These are phyloP conservation scores for Prunus yedoensis DNA, from an alignment of 331 rosid genomes.

Conservation along the genomic window DNA sequence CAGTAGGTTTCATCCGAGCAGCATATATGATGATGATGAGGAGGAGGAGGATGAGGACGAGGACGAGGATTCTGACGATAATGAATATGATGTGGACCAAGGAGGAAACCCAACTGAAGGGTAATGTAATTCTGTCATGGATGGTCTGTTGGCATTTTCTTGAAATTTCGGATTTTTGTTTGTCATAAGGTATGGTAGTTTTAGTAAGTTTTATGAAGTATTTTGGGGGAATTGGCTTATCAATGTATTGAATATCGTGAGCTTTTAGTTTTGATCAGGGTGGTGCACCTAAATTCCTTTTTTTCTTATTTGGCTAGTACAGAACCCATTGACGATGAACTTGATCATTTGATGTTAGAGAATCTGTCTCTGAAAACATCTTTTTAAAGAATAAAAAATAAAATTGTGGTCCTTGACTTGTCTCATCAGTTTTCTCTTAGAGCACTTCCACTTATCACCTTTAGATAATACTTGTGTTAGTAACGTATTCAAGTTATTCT, in stretches of 20 bases:
- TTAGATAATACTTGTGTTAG: no score
- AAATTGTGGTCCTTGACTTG: no score
- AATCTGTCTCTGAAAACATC: not conserved
- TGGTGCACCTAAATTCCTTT: not conserved
- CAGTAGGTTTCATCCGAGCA: conserved; percentile 16
- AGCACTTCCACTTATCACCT: no score
- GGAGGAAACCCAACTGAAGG: conserved; percentile 21
- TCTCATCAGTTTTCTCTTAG: no score
- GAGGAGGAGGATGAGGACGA: not conserved
- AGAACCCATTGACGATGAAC: not conserved
- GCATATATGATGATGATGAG: not conserved
- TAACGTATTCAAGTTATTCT: no score
- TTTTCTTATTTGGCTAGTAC: not conserved
- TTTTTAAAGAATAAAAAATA: not conserved
- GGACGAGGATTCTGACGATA: conserved; percentile 10
- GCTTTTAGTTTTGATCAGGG: not conserved
- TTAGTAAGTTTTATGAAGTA: not conserved
- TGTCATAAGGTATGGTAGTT: not conserved
- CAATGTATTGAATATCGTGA: not conserved
- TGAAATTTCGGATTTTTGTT: conserved; percentile 5
- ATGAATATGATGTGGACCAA: conserved; percentile 42
- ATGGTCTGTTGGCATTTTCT: not conserved
- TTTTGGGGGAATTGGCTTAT: conserved; percentile 1
- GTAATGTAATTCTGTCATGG: not conserved
- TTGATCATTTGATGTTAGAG: not conserved